These are phyloP conservation scores for Termitomyces sp. DNA, from an alignment of 768 basidiomycete genomes.

Conservation along the genomic window DNA sequence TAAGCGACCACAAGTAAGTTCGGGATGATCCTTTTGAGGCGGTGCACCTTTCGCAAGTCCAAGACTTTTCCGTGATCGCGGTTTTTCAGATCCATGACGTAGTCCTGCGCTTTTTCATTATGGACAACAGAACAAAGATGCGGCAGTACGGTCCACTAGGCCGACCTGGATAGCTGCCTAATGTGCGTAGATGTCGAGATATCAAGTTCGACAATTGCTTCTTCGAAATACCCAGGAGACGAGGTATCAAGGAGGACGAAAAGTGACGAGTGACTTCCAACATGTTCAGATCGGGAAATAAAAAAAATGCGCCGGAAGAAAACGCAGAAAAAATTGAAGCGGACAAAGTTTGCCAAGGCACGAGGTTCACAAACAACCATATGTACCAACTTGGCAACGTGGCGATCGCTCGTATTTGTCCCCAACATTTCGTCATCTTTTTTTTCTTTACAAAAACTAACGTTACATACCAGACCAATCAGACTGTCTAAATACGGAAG, in stretches of 20 bases:
- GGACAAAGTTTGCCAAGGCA: not conserved
- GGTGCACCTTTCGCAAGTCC: not conserved
- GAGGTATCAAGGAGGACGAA: too few species aligned
- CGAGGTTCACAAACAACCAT: not conserved
- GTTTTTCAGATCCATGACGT: constrained; percentile 1
- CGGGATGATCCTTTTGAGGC: not conserved
- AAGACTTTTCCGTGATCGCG: not conserved
- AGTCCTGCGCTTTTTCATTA: not conserved
- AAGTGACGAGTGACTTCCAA: not conserved
- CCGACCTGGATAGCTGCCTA: not conserved
- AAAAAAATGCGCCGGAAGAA: not conserved
- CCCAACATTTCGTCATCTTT: not conserved
- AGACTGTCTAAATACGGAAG: not conserved
- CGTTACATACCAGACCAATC: not conserved
- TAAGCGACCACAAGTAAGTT: not conserved
- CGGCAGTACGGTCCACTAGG: not conserved
- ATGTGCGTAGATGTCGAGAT: not conserved
- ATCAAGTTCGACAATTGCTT: not conserved
- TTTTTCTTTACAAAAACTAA: not conserved
- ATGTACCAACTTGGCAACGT: not conserved
- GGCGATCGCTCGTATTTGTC: not conserved
- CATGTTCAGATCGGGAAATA: not conserved
- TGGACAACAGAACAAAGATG: not conserved
- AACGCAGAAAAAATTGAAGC: constrained; percentile 1
- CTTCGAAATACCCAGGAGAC: not conserved